phyloP scores from a whole-genome alignment of 257 asterid species.

The Plantago ovata region DNA sequence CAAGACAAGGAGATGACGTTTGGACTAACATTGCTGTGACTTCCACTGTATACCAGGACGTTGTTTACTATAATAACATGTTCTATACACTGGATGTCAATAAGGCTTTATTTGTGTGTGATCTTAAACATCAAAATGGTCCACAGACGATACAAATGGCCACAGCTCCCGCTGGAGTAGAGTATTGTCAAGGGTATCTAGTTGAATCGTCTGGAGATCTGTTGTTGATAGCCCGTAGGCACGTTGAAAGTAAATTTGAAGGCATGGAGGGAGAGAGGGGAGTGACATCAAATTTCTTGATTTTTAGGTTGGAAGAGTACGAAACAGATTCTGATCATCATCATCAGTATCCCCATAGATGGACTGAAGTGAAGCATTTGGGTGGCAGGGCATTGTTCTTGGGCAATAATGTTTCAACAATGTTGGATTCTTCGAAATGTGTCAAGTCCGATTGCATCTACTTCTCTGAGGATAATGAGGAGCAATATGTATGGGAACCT shows the following conservation, averaged over 20 bases:
- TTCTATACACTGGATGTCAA: not conserved
- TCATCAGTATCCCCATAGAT: not conserved
- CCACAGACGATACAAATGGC: not conserved
- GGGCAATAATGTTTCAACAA: not conserved
- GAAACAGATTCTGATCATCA: not conserved
- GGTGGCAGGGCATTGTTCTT: conserved; percentile 4
- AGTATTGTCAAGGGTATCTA: not conserved
- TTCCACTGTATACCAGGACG: not conserved
- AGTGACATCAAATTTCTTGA: not conserved
- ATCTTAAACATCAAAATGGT: not conserved
- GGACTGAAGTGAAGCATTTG: not conserved
- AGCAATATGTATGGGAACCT: not conserved
- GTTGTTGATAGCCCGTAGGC: not conserved
- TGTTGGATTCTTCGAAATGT: not conserved
- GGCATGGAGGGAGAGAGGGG: not conserved
- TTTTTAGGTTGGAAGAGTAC: not conserved
- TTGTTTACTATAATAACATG: not conserved
- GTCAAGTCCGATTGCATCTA: not conserved
- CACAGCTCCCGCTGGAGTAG: not conserved
- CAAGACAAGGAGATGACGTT: not conserved
- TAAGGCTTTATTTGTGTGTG: not conserved
- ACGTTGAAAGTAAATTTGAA: not conserved
- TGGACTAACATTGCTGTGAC: no score
- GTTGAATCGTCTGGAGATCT: conserved; percentile 5
- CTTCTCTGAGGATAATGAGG: not conserved